Evolutionary conservation across 805 yeast species (phyloP).

Genomic region (Zygosaccharomyces siamensis): DNA sequence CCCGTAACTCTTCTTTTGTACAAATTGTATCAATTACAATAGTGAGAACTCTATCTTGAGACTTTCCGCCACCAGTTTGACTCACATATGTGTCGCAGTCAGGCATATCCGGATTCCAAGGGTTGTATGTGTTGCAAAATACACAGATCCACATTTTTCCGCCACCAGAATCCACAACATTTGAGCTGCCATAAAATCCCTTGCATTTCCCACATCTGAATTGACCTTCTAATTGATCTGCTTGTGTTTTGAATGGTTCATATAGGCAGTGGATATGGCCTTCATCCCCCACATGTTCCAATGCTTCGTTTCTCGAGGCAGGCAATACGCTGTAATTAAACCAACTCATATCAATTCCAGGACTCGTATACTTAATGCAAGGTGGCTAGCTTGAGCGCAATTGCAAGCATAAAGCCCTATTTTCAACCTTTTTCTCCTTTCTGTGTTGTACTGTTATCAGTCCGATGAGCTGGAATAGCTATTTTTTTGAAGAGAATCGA

Average conservation of each 20-base stretch:
- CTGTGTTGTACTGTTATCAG: not conserved
- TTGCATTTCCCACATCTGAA: conserved; percentile 7
- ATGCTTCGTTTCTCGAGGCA: conserved; percentile 17
- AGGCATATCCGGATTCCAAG: conserved; percentile 3
- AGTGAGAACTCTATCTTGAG: not conserved
- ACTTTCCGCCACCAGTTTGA: not conserved
- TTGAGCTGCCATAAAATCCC: conserved; percentile 4
- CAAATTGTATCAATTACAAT: conserved; percentile 13
- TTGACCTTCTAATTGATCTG: not conserved
- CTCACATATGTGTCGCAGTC: conserved; percentile 1
- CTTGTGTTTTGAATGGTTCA: conserved; percentile 7
- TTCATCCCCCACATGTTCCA: conserved; percentile 9
- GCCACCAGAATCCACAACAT: conserved; percentile 1
- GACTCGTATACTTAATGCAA: not conserved
- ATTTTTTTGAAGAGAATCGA: not conserved
- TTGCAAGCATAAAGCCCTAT: not conserved
- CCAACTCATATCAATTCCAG: conserved; percentile 6
- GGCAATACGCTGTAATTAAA: conserved; percentile 14
- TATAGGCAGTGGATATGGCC: conserved; percentile 15
- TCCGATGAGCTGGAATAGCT: not conserved
- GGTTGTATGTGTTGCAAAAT: conserved; percentile 15
- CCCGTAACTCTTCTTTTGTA: conserved; percentile 9
- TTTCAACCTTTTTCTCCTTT: not conserved
- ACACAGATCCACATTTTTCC: conserved; percentile 14
- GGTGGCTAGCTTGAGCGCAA: not conserved